Evolutionary conservation across 768 basidiomycete species (phyloP), one percentile per base, ranked within the genome.

Genomic region (Astraeus odoratus): DNA sequence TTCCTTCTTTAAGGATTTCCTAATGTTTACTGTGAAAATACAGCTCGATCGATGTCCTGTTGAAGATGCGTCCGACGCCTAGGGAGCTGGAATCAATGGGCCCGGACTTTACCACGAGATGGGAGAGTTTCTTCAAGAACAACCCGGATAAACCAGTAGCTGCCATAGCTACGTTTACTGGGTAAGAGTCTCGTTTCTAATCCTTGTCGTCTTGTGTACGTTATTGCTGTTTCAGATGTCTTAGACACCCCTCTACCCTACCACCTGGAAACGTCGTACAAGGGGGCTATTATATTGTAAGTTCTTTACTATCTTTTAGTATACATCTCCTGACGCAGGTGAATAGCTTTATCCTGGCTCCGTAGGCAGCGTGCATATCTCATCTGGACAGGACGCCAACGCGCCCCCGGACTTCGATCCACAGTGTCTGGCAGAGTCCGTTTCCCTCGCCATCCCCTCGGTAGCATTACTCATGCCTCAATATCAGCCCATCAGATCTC

Each of bases 341-440:
- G 12, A 31, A 31, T 4, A 66, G 64, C 5, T 56, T 43, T 77
- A 80, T 53, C 77, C 78, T 8, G 61, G 59, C 10, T 73, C 74
- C 1, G 38, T 42, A 1, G 78, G 80, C 3, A 64, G 63, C 38
- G 67, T 76, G 3, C 78, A 80, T 53, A 74, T 80, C 43, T 64
- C 47, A 2, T 65, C 69, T 1, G 69, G 66, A 1, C 42, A 65
- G 1, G 66, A 78, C 44, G 56, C 66, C 8, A 66, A 72, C 41
- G 67, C 68, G 1, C 60, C 67, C 5, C 57, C 70, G 16, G 65
- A 65, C 34, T 78, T 78, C 51, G 69, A 75, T 36, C 58, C 74
- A 1, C 68, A 65, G 7, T 77, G 57, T 52, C 62, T 74, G 6
- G 61, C 68, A 23, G 54, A 69, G 77, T 78, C 42, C 22, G 70